phyloP scores from a whole-genome alignment of 2,329 filamentous ascomycete genomes.

The Ascochyta fabae region DNA sequence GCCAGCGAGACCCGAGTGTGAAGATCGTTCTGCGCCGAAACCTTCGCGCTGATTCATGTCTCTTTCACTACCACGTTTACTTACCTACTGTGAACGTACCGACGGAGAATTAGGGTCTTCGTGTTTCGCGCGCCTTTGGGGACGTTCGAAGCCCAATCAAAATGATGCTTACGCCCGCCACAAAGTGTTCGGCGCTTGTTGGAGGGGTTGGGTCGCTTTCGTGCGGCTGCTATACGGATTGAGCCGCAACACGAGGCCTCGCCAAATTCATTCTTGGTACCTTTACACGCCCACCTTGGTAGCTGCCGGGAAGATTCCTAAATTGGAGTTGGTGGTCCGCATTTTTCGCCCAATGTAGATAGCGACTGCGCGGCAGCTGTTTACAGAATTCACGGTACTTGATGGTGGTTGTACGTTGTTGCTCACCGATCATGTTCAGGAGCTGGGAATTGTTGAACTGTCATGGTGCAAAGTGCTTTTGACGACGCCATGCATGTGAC shows the following conservation, averaged over 20 bases:
- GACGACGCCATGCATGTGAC: constrained; percentile 5
- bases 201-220: background rate
- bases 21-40: background rate
- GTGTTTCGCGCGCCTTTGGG: background rate
- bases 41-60: background rate
- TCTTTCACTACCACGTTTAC: background rate
- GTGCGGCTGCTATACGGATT: background rate
- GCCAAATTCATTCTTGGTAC: background rate
- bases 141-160: background rate
- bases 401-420: background rate
- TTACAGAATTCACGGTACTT: background rate
- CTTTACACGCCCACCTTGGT: background rate
- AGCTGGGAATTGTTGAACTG: background rate
- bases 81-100: background rate
- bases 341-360: background rate
- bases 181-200: constrained; percentile 6
- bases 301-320: background rate
- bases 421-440: background rate
- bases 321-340: background rate
- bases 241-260: constrained; percentile 7
- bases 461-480: background rate
- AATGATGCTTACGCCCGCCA: background rate
- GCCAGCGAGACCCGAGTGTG: background rate
- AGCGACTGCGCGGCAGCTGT: background rate
- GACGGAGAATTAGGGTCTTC: constrained; percentile 1